Base-by-base conservation (phyloP, 2,329 filamentous ascomycete genomes). In the Colletotrichum brevisporum region DNA sequence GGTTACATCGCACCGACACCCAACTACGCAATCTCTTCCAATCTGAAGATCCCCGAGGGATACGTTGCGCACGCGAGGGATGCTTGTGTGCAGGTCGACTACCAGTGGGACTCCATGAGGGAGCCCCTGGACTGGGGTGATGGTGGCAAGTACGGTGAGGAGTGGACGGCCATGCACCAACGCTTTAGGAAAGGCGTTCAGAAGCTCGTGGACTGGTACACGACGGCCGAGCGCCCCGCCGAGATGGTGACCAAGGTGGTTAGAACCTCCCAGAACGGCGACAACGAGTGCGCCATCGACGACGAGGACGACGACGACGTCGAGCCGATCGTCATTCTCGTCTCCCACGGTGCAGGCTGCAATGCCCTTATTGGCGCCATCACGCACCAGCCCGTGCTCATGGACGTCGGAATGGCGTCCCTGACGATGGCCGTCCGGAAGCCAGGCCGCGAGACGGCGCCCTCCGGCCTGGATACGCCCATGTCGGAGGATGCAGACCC, bases 121-220 rank as follows among this genome's bases (percentile, higher is more conserved):
- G 83, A 87, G 3, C 90, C 93, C 0, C 86, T 94, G 51, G 85
- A 91, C 71, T 98, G 96, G 92, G 95, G 95, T 6, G 91, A 94
- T 75, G 95, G 95, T 10, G 96, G 95, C 47, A 88, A 91, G 51
- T 93, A 94, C 74, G 94, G 94, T 1, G 96, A 99, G 80, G 96
- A 98, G 80, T 99, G 96, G 96, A 92, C 94, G 36, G 86, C 90
- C 4, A 98, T 99, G 96, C 96, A 99, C 80, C 91, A 91, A 77
- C 89, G 96, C 24, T 97, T 98, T 75, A 88, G 94, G 45, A 89
- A 86, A 70, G 95, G 95, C 1, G 80, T 98, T 47, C 90, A 93
- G 72, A 89, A 89, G 52, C 88, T 98, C 83, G 84, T 98, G 13
- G 87, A 92, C 68, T 98, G 94, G 93, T 99, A 99, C 77, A 85